These are phyloP conservation scores for Flagelloscypha sp. DNA, from an alignment of 768 basidiomycete species.

Conservation along the genomic window DNA sequence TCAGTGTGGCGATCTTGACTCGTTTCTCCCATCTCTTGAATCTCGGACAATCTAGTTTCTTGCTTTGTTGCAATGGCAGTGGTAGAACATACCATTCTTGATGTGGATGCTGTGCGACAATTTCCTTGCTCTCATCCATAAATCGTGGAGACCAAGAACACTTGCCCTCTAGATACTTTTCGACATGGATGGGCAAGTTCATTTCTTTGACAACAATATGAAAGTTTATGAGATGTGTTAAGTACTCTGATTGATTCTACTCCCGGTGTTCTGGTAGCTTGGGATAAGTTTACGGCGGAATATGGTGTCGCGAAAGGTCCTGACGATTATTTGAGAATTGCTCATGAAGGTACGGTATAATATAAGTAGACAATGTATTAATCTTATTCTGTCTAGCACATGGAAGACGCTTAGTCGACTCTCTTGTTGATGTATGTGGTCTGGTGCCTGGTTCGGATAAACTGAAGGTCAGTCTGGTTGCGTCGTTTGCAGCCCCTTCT, in stretches of 20 bases:
- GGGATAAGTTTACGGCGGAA: slow-evolving; percentile 60
- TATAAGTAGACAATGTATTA: no score
- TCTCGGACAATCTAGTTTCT: no score
- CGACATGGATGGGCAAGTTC: slow-evolving; percentile 24
- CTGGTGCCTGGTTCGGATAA: slow-evolving; percentile 49
- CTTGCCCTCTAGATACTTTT: slow-evolving; percentile 20
- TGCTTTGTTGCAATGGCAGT: no score
- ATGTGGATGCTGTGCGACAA: no score
- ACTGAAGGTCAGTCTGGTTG: slow-evolving; percentile 36
- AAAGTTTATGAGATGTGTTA: slow-evolving; percentile 7
- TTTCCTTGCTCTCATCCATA: no score
- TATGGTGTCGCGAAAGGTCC: slow-evolving; percentile 47
- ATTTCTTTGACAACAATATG: slow-evolving; percentile 3
- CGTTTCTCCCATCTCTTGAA: no score
- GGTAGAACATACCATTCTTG: no score
- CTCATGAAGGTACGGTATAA: no score
- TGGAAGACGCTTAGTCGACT: slow-evolving; percentile 70
- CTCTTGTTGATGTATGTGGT: slow-evolving; percentile 59
- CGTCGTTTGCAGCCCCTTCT: slow-evolving; percentile 1
- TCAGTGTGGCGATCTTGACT: no score
- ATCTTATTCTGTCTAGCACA: no score
- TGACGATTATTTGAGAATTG: no score
- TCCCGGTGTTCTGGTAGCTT: slow-evolving; percentile 71
- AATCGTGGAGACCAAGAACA: no score
- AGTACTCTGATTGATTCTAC: slow-evolving; percentile 79